These are phyloP conservation scores for Theobroma cacao DNA, from an alignment of 345 rosid species.

Conservation along the genomic window DNA sequence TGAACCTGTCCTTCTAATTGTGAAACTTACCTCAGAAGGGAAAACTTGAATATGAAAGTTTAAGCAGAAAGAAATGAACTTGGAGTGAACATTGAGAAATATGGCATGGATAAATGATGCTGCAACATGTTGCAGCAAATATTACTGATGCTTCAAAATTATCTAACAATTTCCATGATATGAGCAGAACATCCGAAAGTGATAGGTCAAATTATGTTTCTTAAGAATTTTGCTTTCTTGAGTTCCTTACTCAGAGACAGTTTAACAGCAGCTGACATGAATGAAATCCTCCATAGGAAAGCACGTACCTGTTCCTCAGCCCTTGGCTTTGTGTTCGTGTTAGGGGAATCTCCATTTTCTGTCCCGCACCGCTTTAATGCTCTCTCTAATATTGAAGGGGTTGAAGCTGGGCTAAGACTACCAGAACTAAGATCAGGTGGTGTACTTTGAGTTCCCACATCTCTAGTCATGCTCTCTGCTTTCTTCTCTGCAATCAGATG, in stretches of 20 bases:
- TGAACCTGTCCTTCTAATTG: background rate
- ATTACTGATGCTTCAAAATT: background rate
- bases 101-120: background rate
- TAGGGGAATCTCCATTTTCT: constrained; percentile 50
- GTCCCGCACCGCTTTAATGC: constrained; percentile 41
- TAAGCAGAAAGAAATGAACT: background rate
- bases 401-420: constrained; percentile 71
- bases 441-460: constrained; percentile 89
- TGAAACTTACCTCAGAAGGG: background rate
- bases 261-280: background rate
- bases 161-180: background rate
- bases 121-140: background rate
- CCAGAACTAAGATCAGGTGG: constrained; percentile 50
- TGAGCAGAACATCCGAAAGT: background rate
- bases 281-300: background rate
- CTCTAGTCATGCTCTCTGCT: constrained; percentile 50
- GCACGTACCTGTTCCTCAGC: constrained; percentile 48
- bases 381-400: constrained; percentile 66
- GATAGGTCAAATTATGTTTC: background rate
- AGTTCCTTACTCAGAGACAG: background rate
- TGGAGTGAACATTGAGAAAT: background rate
- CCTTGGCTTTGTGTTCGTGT: constrained; percentile 31
- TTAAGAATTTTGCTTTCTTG: background rate
- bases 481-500: constrained; percentile 42
- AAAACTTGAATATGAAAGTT: background rate